phyloP scores from a whole-genome alignment of 2,329 filamentous ascomycete genomes.

The Clonostachys byssicola region DNA sequence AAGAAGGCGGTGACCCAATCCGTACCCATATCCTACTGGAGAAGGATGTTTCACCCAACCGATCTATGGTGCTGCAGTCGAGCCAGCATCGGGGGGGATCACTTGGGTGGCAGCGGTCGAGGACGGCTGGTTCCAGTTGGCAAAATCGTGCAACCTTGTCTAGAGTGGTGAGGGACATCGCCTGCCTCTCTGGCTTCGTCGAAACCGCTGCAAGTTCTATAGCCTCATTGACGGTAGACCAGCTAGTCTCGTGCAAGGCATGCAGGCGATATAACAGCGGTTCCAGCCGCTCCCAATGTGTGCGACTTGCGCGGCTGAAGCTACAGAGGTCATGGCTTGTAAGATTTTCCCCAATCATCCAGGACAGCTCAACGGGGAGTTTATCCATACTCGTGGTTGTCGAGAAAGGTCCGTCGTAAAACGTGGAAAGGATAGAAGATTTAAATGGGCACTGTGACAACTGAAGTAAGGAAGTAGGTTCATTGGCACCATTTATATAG shows the following conservation, averaged over 20 bases:
- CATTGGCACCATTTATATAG: no score
- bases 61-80: no score
- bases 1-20: no score
- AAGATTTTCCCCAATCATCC: not conserved
- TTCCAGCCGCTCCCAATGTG: not conserved
- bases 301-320: not conserved
- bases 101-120: not conserved
- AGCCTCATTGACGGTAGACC: not conserved
- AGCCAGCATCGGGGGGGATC: not conserved
- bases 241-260: not conserved
- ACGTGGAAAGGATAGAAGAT: not conserved
- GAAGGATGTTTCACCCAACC: no score
- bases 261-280: not conserved
- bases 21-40: no score
- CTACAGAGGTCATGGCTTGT: not conserved
- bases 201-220: not conserved
- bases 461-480: no score
- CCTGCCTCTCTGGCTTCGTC: not conserved
- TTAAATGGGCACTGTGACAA: no score
- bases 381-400: constrained; percentile 2
- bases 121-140: not conserved
- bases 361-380: constrained; percentile 2
- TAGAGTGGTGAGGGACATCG: not conserved
- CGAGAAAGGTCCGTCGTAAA: not conserved
- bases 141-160: not conserved